Evolutionary conservation across 2,329 filamentous ascomycete species (phyloP).

Genomic region (Karstenula rhodostoma): DNA sequence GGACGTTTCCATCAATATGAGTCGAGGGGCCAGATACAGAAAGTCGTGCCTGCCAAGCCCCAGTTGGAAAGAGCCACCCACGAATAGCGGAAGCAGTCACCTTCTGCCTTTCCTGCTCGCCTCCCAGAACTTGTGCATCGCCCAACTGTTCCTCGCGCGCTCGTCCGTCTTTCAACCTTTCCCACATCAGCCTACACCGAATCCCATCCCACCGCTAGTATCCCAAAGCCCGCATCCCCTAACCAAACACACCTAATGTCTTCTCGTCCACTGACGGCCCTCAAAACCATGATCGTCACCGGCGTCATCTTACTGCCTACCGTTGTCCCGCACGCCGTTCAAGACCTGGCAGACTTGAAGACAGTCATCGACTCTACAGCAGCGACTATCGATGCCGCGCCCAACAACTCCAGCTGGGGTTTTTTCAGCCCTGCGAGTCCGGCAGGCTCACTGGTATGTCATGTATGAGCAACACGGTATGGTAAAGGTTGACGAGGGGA

Average conservation of each 20-base stretch:
- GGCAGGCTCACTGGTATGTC: constrained; percentile 23
- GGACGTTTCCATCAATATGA: background rate
- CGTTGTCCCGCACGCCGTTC: constrained; percentile 34
- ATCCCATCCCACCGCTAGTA: constrained; percentile 5
- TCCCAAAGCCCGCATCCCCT: constrained; percentile 9
- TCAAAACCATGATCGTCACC: constrained; percentile 37
- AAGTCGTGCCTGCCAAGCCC: background rate
- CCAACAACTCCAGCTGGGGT: constrained; percentile 41
- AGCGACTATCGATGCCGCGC: constrained; percentile 35
- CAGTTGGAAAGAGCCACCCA: background rate
- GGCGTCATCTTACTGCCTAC: constrained; percentile 36
- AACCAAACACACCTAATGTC: constrained; percentile 18
- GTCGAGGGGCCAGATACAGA: background rate
- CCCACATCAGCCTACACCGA: constrained; percentile 9
- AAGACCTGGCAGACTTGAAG: constrained; percentile 40
- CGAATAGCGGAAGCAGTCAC: background rate
- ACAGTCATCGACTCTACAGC: constrained; percentile 39
- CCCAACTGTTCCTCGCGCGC: background rate
- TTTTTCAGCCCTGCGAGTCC: constrained; percentile 23
- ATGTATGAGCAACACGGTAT: background rate
- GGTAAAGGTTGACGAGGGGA: background rate
- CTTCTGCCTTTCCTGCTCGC: background rate
- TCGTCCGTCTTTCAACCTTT: background rate
- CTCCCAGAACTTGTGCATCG: too few species aligned
- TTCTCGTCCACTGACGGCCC: constrained; percentile 8